These are phyloP conservation scores for Misopates orontium DNA, from an alignment of 257 asterid genomes.

Conservation along the genomic window DNA sequence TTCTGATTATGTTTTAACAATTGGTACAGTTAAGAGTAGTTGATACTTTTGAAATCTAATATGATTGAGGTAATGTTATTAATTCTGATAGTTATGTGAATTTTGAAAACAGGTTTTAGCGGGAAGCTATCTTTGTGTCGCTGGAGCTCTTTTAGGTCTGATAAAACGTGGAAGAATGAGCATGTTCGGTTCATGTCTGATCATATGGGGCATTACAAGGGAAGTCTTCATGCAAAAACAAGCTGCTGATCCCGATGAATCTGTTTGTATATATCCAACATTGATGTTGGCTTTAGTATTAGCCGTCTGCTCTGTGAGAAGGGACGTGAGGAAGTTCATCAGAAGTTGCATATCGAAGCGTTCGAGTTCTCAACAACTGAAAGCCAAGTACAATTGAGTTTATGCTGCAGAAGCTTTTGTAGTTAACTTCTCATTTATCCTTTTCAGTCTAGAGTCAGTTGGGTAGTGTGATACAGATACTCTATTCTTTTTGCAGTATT, in stretches of 20 bases:
- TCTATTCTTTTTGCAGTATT: too few species aligned
- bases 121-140: slow-evolving; percentile 64
- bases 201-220: slow-evolving; percentile 51
- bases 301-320: slow-evolving; percentile 49
- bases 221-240: slow-evolving; percentile 30
- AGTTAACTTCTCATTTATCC: not conserved
- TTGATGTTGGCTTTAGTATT: slow-evolving; percentile 48
- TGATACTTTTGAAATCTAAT: not conserved
- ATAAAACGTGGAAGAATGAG: slow-evolving; percentile 50
- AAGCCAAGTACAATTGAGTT: slow-evolving; percentile 35
- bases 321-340: slow-evolving; percentile 55
- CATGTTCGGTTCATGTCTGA: slow-evolving; percentile 46
- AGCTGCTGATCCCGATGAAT: slow-evolving; percentile 21
- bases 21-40: too few species aligned
- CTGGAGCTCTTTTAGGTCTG: slow-evolving; percentile 60
- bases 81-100: not conserved
- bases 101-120: slow-evolving; percentile 46
- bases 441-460: not conserved
- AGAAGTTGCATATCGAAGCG: slow-evolving; percentile 28
- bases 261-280: slow-evolving; percentile 35
- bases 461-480: not conserved
- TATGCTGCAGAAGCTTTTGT: not conserved
- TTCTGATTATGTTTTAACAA: too few species aligned
- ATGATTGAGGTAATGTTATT: not conserved
- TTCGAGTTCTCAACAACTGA: slow-evolving; percentile 19